phyloP scores from a whole-genome alignment of 805 yeast species.

The Wickerhamiella lipophila region DNA sequence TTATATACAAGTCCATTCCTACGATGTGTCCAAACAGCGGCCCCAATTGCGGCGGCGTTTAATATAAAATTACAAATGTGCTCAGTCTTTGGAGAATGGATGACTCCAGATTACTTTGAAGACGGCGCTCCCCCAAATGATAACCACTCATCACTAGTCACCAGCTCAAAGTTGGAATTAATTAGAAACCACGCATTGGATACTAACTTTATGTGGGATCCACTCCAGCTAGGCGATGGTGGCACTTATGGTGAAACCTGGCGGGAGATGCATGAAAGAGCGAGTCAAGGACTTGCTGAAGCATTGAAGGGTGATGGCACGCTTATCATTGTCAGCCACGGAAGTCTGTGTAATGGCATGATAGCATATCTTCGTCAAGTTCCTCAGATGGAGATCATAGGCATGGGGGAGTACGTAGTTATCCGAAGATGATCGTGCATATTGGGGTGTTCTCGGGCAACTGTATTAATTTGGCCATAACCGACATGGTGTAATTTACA shows the following conservation, averaged over 20 bases:
- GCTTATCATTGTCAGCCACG: conserved; percentile 29
- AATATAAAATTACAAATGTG: conserved; percentile 21
- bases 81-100: conserved; percentile 31
- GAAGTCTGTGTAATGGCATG: conserved; percentile 31
- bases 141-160: conserved; percentile 19
- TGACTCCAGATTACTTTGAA: conserved; percentile 29
- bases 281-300: conserved; percentile 21
- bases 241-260: conserved; percentile 31
- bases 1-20: conserved; percentile 28
- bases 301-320: conserved; percentile 17
- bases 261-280: conserved; percentile 28
- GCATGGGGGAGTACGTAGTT: conserved; percentile 18
- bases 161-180: conserved; percentile 21
- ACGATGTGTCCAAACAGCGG: conserved; percentile 31
- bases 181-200: conserved; percentile 11
- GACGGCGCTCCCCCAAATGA: conserved; percentile 29
- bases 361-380: conserved; percentile 25
- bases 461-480: no score
- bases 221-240: conserved; percentile 5
- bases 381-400: conserved; percentile 26
- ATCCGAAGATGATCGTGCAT: conserved; percentile 1
- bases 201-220: conserved; percentile 17
- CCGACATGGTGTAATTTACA: not conserved
- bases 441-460: no score
- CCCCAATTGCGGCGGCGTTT: conserved; percentile 19